Conservation (phyloP, 2,329 filamentous ascomycete species). For the Neobulgaria alba region DNA sequence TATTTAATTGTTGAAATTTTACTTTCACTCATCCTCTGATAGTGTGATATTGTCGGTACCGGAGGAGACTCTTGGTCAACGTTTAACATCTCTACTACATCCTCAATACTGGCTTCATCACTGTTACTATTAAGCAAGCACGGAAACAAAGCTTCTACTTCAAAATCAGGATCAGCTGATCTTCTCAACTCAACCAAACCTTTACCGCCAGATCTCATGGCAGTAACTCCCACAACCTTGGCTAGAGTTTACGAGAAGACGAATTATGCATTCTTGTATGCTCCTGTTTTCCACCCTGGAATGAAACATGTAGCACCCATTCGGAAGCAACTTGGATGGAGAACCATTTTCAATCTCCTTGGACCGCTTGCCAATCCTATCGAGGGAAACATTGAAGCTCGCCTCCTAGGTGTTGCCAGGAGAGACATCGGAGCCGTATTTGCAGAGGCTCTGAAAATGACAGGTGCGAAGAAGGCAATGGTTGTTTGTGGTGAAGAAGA, state of each 20-base stretch:
- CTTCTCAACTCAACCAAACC: conserved; percentile 70
- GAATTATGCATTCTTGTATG: conserved; percentile 94
- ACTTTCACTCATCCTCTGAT: conserved; percentile 6
- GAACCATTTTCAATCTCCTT: conserved; percentile 96
- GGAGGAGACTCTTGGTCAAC: conserved; percentile 95
- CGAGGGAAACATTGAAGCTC: conserved; percentile 75
- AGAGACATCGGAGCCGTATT: conserved; percentile 83
- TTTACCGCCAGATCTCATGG: conserved; percentile 62
- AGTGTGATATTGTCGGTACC: conserved; percentile 92
- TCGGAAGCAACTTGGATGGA: conserved; percentile 80
- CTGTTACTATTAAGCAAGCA: conserved; percentile 86
- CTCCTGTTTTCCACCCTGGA: conserved; percentile 90
- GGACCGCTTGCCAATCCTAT: conserved; percentile 89
- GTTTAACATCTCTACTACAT: conserved; percentile 95
- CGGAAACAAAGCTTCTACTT: conserved; percentile 91
- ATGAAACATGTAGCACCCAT: conserved; percentile 85
- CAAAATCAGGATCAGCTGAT: conserved; percentile 91
- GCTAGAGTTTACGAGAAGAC: conserved; percentile 64
- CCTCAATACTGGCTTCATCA: conserved; percentile 83
- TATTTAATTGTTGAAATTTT: neutral
- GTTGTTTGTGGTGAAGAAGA: conserved; percentile 92
- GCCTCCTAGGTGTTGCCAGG: conserved; percentile 87
- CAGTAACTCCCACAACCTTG: conserved; percentile 65
- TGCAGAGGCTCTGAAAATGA: conserved; percentile 70
- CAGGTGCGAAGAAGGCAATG: conserved; percentile 73